phyloP scores from a whole-genome alignment of 257 asterid genomes.

The Jacaranda mimosifolia region DNA sequence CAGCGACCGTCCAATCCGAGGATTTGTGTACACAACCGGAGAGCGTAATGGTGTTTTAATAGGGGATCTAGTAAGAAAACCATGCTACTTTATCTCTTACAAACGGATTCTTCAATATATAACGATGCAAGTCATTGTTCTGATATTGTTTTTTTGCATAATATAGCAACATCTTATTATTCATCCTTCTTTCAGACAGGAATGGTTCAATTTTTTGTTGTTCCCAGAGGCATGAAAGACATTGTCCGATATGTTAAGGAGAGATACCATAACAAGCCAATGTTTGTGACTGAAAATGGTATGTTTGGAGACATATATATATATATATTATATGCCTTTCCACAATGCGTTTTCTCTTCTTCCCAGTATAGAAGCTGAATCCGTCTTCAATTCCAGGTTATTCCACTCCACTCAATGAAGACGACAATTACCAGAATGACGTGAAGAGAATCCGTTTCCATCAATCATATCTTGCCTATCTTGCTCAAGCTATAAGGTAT shows the following conservation, averaged over 20 bases:
- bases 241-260: conserved; percentile 59
- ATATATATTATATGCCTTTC: too few species aligned
- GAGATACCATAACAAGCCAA: conserved; percentile 74
- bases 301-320: too few species aligned
- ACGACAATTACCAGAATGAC: conserved; percentile 32
- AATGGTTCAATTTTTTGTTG: conserved; percentile 51
- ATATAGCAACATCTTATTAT: background rate
- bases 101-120: background rate
- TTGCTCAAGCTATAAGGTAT: conserved; percentile 74
- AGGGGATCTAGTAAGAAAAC: conserved; percentile 70
- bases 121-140: background rate
- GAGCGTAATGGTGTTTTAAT: conserved; percentile 67
- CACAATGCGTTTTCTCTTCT: background rate
- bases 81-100: background rate
- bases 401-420: conserved; percentile 48
- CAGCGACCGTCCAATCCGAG: conserved; percentile 61
- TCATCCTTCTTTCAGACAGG: conserved; percentile 58
- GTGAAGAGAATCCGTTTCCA: conserved; percentile 63
- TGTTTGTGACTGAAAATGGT: conserved; percentile 83
- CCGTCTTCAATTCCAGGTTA: conserved; percentile 60
- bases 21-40: conserved; percentile 53
- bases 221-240: conserved; percentile 74
- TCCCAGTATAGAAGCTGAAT: conserved; percentile 1
- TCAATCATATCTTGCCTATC: conserved; percentile 63
- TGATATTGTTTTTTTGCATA: background rate